phyloP scores from a whole-genome alignment of 2,329 filamentous ascomycete genomes.

The Paecilomyces dactylethromorphus region DNA sequence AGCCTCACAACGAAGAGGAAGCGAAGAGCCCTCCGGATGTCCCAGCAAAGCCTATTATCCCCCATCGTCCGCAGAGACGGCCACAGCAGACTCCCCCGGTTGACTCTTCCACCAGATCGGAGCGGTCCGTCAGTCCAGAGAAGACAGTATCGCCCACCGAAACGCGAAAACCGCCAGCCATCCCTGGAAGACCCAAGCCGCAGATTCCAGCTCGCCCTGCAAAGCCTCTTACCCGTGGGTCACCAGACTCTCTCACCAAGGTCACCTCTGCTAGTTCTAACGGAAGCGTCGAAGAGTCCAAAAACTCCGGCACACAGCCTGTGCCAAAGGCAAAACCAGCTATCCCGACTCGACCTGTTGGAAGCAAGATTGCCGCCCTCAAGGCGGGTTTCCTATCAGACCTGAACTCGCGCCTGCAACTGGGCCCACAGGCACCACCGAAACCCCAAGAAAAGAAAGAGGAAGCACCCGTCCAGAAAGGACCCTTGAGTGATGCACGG shows the following conservation, averaged over 20 bases:
- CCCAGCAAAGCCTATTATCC: constrained; percentile 25
- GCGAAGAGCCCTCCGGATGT: constrained; percentile 32
- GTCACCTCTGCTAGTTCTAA: constrained; percentile 34
- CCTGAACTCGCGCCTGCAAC: constrained; percentile 77
- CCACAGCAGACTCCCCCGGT: constrained; percentile 22
- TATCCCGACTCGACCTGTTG: constrained; percentile 69
- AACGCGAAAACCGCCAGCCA: constrained; percentile 43
- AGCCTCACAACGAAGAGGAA: constrained; percentile 43
- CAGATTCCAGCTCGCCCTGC: constrained; percentile 58
- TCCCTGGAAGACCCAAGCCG: constrained; percentile 58
- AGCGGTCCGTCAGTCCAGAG: constrained; percentile 19
- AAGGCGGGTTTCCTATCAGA: constrained; percentile 91
- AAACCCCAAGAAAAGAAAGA: constrained; percentile 66
- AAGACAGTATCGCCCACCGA: constrained; percentile 42
- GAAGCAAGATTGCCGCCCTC: constrained; percentile 82
- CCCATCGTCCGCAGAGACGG: constrained; percentile 26
- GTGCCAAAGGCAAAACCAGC: constrained; percentile 70
- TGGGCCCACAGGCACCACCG: constrained; percentile 68
- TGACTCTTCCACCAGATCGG: constrained; percentile 27
- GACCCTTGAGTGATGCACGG: constrained; percentile 77
- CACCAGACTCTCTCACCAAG: constrained; percentile 28
- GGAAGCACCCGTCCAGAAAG: constrained; percentile 58
- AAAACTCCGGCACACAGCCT: constrained; percentile 27
- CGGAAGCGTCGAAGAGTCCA: constrained; percentile 23
- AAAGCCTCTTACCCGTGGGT: constrained; percentile 39